A percentile compares a stretch with the other conserved stretches of the same genome.
Conservation (phyloP, 2,329 filamentous ascomycete genomes). For the Alternaria triticina region DNA sequence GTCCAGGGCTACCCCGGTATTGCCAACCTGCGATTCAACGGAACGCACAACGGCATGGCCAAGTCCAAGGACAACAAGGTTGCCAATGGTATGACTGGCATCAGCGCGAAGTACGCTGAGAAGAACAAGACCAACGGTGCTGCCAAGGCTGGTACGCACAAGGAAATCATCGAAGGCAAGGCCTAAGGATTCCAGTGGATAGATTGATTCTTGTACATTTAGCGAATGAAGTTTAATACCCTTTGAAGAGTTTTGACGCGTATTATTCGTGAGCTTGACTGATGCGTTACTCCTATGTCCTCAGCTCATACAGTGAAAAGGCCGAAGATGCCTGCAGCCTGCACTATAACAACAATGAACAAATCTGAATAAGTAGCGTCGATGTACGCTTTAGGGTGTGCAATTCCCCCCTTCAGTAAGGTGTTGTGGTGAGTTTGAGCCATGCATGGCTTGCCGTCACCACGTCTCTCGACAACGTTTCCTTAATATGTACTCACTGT, state of each 20-base stretch:
- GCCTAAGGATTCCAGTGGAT: background rate
- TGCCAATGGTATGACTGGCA: slow-evolving; percentile 58
- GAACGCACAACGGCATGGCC: slow-evolving; percentile 67
- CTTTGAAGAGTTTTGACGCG: background rate
- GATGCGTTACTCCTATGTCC: background rate
- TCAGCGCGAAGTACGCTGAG: slow-evolving; percentile 28
- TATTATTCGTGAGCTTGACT: background rate
- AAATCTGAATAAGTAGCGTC: background rate
- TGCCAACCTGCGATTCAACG: slow-evolving; percentile 62
- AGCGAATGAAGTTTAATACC: background rate
- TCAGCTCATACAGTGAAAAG: background rate
- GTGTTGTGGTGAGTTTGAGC: background rate
- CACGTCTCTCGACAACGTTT: too few relatives aligned
- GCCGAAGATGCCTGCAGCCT: background rate
- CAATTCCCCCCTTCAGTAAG: background rate
- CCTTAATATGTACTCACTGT: too few relatives aligned
- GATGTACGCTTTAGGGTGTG: background rate
- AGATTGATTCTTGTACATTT: background rate
- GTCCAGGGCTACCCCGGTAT: slow-evolving; percentile 67
- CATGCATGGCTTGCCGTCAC: too few relatives aligned
- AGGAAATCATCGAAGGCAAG: slow-evolving; percentile 2
- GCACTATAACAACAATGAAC: background rate
- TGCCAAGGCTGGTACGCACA: slow-evolving; percentile 53
- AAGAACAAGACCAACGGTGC: slow-evolving; percentile 56
- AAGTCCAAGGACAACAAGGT: slow-evolving; percentile 54